A percentile compares a stretch with the other conserved stretches of the same genome.
These are phyloP conservation scores for Colletotrichum godetiae DNA, from an alignment of 2,329 filamentous ascomycete species.

Conservation along the genomic window DNA sequence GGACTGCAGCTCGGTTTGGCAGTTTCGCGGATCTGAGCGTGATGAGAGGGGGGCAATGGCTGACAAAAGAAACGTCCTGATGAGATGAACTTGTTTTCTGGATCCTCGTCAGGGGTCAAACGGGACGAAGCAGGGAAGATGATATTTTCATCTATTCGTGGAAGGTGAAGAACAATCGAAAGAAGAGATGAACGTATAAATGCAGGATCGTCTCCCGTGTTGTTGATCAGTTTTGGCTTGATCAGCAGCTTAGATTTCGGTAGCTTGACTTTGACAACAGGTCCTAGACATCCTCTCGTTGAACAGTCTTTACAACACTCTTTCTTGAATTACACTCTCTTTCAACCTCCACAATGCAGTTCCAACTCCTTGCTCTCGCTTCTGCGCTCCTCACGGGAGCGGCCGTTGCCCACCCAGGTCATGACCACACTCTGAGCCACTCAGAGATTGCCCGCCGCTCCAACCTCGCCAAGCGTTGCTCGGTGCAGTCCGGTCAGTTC, in stretches of 20 bases:
- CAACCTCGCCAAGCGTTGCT: conserved; percentile 23
- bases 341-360: neutral
- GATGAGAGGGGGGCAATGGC: neutral
- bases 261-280: neutral
- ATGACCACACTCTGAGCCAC: conserved; percentile 46
- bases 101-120: neutral
- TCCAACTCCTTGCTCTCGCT: conserved; percentile 13
- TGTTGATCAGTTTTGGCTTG: neutral
- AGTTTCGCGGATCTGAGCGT: conserved; percentile 8
- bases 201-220: neutral
- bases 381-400: conserved; percentile 14
- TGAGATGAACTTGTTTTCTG: conserved; percentile 24
- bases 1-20: conserved; percentile 14
- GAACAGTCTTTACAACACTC: neutral
- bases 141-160: neutral
- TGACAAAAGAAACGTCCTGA: conserved; percentile 7
- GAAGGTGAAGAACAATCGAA: neutral
- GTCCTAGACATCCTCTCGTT: neutral
- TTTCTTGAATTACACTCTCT: neutral
- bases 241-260: neutral
- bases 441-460: conserved; percentile 21
- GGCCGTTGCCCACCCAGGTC: conserved; percentile 57
- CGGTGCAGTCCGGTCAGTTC: conserved; percentile 17
- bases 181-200: conserved; percentile 8
- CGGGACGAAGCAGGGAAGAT: neutral